These are phyloP conservation scores for Cinnamomum micranthum DNA, from an alignment of 164 flowering plant species.

Conservation along the genomic window DNA sequence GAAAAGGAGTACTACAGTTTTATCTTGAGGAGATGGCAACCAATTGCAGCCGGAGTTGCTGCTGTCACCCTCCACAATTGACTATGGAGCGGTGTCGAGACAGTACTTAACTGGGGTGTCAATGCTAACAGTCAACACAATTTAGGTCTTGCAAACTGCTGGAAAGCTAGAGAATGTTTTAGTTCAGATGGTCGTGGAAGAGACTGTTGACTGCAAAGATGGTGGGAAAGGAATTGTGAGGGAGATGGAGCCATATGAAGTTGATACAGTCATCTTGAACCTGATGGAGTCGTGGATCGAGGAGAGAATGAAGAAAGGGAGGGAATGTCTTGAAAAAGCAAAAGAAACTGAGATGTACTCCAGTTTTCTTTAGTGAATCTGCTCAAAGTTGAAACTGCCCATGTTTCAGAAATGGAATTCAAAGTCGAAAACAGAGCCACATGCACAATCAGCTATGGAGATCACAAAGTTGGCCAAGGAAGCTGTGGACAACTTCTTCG, in stretches of 20 bases:
- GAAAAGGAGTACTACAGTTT: conserved; percentile 83
- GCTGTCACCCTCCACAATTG: conserved; percentile 76
- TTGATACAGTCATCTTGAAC: conserved; percentile 49
- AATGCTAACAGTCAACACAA: conserved; percentile 40
- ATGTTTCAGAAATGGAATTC: conserved; percentile 85
- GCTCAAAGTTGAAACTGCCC: no score
- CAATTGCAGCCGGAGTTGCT: conserved; percentile 67
- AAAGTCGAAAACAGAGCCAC: conserved; percentile 77
- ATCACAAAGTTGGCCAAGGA: conserved; percentile 56
- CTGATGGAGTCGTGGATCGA: conserved; percentile 66
- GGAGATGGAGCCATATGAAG: conserved; percentile 88
- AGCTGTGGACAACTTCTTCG: conserved; percentile 65
- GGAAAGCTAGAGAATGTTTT: conserved; percentile 76
- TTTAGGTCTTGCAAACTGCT: conserved; percentile 62
- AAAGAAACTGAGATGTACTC: conserved; percentile 69
- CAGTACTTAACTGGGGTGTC: conserved; percentile 51
- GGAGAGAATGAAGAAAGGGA: conserved; percentile 46
- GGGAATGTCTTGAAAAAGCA: conserved; percentile 47
- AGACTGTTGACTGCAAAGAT: conserved; percentile 74
- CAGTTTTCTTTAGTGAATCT: neutral
- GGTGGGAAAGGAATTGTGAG: conserved; percentile 71
- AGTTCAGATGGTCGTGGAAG: conserved; percentile 86
- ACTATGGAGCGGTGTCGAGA: conserved; percentile 59
- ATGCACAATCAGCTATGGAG: conserved; percentile 78
- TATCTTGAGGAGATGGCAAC: conserved; percentile 71